Conservation (phyloP, 176 grass and related monocot genomes). For the Dendrocalamus sinicus region DNA sequence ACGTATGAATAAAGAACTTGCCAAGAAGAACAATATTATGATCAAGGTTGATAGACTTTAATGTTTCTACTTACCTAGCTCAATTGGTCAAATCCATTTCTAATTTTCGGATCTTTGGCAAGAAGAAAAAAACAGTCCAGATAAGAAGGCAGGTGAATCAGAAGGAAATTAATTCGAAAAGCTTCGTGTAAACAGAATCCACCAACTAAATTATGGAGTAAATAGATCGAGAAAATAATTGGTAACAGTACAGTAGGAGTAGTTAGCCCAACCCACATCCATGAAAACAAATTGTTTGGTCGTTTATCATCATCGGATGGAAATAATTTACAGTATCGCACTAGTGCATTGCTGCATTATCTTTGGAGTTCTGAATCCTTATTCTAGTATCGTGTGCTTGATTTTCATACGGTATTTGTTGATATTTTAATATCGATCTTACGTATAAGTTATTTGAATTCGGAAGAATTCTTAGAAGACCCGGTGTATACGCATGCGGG, state of each 20-base stretch:
- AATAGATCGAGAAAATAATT: neutral
- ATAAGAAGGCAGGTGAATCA: neutral
- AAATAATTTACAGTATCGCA: too few species aligned
- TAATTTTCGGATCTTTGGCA: constrained; percentile 10
- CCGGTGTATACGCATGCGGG: too few species aligned
- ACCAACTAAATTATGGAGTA: constrained; percentile 17
- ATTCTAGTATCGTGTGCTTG: too few species aligned
- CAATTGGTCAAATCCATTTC: constrained; percentile 30
- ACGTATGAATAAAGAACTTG: neutral
- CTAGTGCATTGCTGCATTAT: neutral
- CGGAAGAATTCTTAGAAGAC: too few species aligned
- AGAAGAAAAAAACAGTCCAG: neutral
- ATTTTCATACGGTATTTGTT: too few species aligned
- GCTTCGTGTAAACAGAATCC: constrained; percentile 39
- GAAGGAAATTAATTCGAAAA: neutral
- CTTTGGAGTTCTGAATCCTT: neutral
- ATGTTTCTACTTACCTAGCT: constrained; percentile 4
- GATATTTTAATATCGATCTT: too few species aligned
- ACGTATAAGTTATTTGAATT: too few species aligned
- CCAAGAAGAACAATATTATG: neutral
- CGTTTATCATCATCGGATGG: neutral
- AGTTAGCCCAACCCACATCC: constrained; percentile 35
- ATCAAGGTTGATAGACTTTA: constrained; percentile 19
- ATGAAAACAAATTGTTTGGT: neutral
- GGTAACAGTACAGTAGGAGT: neutral